Evolutionary conservation across 495 filamentous ascomycete genomes (phyloP).

Genomic region (Penicillium alfredii): DNA sequence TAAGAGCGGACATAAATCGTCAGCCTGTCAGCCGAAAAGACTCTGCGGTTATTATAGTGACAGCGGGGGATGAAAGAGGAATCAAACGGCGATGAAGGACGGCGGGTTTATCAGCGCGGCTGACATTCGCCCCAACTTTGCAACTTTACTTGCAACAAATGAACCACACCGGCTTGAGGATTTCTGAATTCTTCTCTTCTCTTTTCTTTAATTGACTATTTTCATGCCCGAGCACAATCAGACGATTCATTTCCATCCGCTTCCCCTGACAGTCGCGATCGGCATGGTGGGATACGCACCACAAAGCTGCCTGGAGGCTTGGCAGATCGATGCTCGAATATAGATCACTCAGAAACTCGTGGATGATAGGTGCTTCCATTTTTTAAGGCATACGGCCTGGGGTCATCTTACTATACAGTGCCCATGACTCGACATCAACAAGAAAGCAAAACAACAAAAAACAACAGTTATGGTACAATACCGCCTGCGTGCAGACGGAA

Average conservation of each 20-base stretch:
- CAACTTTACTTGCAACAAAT: no score
- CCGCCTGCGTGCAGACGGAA: conserved; percentile 9
- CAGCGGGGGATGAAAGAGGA: conserved; percentile 9
- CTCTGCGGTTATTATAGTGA: conserved; percentile 10
- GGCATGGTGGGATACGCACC: conserved; percentile 15
- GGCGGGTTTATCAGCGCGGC: no score
- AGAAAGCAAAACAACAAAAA: conserved; percentile 14
- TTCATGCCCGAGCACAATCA: neutral
- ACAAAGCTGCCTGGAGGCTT: conserved; percentile 21
- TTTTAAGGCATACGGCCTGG: conserved; percentile 13
- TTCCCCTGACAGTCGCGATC: conserved; percentile 8
- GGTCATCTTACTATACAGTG: conserved; percentile 23
- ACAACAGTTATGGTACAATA: conserved; percentile 19
- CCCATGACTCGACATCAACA: conserved; percentile 10
- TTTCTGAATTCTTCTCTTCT: no score
- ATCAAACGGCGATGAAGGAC: conserved; percentile 15
- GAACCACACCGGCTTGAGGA: no score
- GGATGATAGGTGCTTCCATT: no score
- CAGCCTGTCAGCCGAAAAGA: conserved; percentile 1
- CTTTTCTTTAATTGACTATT: neutral
- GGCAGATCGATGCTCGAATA: conserved; percentile 12
- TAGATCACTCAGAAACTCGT: no score
- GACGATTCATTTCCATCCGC: neutral
- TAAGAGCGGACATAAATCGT: conserved; percentile 6
- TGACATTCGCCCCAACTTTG: conserved; percentile 3